Base-by-base conservation (phyloP, 768 basidiomycete genomes). In the Aureoboletus auriporus region DNA sequence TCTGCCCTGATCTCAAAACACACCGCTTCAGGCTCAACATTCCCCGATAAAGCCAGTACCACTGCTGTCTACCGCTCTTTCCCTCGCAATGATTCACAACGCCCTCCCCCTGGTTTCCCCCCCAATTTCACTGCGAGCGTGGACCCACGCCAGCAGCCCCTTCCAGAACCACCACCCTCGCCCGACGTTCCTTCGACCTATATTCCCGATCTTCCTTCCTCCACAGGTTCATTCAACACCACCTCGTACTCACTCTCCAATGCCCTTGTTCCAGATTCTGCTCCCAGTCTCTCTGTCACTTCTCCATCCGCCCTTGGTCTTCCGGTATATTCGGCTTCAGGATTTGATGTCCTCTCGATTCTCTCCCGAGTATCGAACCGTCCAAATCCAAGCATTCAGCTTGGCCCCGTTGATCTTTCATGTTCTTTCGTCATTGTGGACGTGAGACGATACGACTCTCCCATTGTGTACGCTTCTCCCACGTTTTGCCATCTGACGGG, bases 371-470 rank as follows among this genome's bases (percentile, higher is more conserved):
- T 98, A 8, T 83, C 78, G 6, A 77, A 74, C 13, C 78, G 94
- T 6, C 81, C 82, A 1, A 78, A 86, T 57, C 90, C 92, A 1
- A 79, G 72, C 49, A 77, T 97, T 37, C 69, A 74, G 9, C 78
- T 98, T 14, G 95, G 96, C 13, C 92, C 95, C 0, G 89, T 98
- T 27, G 95, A 99, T 67, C 72, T 93, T 51, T 86, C 87, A 6
- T 94, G 91, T 63, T 81, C 86, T n/a, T 99, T 98, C 67, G 78
- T 89, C 58, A 88, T 99, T 35, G 85, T 84, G 38, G 96, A 99
- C 63, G 78, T 84, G 20, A 79, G 87, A 6, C 72, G 87, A 47
- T 79, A 80, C 54, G 96, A 99, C 64, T 71, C 72, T 29, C 92
- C 95, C 12, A 86, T 98, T 63, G 83, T 97, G 5, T 97, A 96